Base-by-base conservation (phyloP, 495 filamentous ascomycete species). In the Hypoxylon fragiforme region DNA sequence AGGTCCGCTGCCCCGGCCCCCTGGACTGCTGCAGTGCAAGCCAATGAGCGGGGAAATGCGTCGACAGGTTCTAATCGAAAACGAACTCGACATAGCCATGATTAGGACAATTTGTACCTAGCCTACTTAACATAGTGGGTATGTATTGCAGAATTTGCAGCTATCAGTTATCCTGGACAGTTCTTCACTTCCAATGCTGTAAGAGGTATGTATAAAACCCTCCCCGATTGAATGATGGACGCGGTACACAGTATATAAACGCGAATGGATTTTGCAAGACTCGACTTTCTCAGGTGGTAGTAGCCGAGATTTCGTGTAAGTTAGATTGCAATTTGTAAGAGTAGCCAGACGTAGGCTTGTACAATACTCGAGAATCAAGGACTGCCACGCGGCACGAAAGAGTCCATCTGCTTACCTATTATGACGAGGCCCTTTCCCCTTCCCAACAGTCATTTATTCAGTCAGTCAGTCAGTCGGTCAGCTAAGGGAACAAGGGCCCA, bases 361-460 rank as follows among this genome's bases (percentile, higher is more conserved):
- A 13, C 30, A n/a, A n/a, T n/a, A 19, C 26, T 49, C 50, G 35
- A 41, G 21, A 28, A 50, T 54, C 34, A 44, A 30, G 35, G 48
- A 37, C 44, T 60, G 57, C 50, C 45, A 60, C 50, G 57, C 57
- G 41, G 45, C 44, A 50, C 20, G 19, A 26, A 39, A 44, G 24
- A 36, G 15, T 21, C 36, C 32, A 21, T 46, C 30, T 19, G 57
- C 50, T 54, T 60, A 52, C 46, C 16, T 49, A 35, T 30, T 48
- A 54, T 7, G 49, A 57, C 30, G 45, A 48, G 19, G 32, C 12
- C 4, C 20, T 8, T n/a, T 34, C 18, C 43, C 47, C 37, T 44
- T 38, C 41, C 51, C 9, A 36, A 16, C 9, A 28, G 9, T 37
- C 3, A 3, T n/a, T n/a, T n/a, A n/a, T n/a, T n/a, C n/a, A n/a